These are phyloP conservation scores for Massarina eburnea DNA, from an alignment of 2,329 filamentous ascomycete species.

Conservation along the genomic window DNA sequence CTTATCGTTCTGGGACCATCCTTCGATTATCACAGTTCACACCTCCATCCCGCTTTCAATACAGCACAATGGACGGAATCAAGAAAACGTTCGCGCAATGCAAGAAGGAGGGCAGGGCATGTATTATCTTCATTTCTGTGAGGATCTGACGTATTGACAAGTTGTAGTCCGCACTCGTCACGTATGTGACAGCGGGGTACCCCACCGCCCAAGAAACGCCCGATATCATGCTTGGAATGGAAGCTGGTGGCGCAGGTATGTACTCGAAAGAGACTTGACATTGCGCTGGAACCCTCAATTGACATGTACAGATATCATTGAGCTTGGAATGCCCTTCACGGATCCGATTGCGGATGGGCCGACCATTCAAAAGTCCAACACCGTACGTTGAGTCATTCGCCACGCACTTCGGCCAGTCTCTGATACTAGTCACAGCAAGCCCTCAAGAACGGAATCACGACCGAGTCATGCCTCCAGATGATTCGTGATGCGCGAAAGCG, in stretches of 20 bases:
- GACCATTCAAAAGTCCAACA: conserved; percentile 95
- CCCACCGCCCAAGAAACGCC: conserved; percentile 81
- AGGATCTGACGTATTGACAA: conserved; percentile 10
- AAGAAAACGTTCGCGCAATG: conserved; percentile 54
- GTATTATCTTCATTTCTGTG: conserved; percentile 1
- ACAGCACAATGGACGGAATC: conserved; percentile 48
- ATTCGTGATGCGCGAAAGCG: conserved; percentile 75
- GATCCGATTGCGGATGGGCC: conserved; percentile 98
- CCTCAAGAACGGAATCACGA: conserved; percentile 84
- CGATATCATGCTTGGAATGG: conserved; percentile 82
- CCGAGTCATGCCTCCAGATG: conserved; percentile 77
- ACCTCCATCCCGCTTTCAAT: neutral
- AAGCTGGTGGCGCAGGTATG: conserved; percentile 87
- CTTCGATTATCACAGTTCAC: neutral
- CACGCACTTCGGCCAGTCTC: conserved; percentile 14
- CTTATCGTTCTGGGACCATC: neutral
- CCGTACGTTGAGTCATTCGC: conserved; percentile 53
- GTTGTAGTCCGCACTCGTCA: conserved; percentile 77
- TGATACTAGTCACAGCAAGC: conserved; percentile 56
- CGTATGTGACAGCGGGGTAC: conserved; percentile 94
- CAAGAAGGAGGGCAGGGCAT: conserved; percentile 52
- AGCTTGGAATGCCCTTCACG: conserved; percentile 94
- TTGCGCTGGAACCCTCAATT: conserved; percentile 11
- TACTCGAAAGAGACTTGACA: conserved; percentile 1
- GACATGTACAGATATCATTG: conserved; percentile 73